Evolutionary conservation across 2,329 filamentous ascomycete species (phyloP), one percentile per base, ranked within the genome.

Genomic region (Colletotrichum simmondsii): DNA sequence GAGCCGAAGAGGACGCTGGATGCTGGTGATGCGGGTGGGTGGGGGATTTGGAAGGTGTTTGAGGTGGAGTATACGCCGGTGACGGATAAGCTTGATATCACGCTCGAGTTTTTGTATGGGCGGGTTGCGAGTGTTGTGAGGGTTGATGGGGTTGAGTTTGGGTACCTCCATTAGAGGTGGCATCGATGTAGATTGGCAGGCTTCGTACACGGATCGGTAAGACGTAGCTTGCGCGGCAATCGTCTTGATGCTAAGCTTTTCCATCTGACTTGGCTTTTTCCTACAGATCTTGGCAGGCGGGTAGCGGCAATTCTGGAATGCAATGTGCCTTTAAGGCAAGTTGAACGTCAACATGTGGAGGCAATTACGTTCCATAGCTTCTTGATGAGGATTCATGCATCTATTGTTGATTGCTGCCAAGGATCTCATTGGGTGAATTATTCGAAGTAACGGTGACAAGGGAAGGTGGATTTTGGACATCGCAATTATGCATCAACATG

Each of bases 1-100:
- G 16, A 42, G 7, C 62, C 64, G 1, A 8, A n/a, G 8, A 68
- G 49, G 32, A 71, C 64, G 2, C 6, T 71, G 0, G 57, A 71
- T 56, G 64, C 57, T 16, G 49, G 68, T 19, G 68, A 71, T 11
- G 57, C 12, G 8, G 64, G 49, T 6, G 64, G 68, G n/a, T 71
- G 64, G 68, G 64, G 57, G 1, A 16, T 68, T 12, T 71, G 57
- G 68, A 71, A 71, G 57, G 6, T 35, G 12, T 30, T 32, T 14
- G 37, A 58, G 1, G 37, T 72, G 58, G 65, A 72, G 8, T 68
- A 72, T 19, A 63, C 24, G 24, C 53, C 69, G 4, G 30, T 14
- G 11, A 22, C 28, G n/a, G 59, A 63, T 12, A 30, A n/a, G 10
- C 28, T 68, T 2, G 26, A 53, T 32, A 12, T 72, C 22, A 32